Conservation (phyloP, 768 basidiomycete species). For the Pulveroboletus frians region DNA sequence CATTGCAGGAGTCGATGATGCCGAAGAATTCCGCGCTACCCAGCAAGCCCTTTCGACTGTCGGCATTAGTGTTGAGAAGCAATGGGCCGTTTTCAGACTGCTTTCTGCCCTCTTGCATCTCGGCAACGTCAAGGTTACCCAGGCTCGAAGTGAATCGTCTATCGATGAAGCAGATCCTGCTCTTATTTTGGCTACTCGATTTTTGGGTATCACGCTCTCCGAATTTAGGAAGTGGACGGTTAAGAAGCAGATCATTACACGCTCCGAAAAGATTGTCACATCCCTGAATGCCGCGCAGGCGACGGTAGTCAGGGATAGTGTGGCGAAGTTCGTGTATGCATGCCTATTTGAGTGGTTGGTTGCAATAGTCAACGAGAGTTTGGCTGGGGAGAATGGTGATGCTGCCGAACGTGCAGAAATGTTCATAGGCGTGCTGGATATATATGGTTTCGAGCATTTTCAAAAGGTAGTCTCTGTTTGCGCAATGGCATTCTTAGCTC, state of each 20-base stretch:
- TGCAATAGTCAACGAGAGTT: constrained; percentile 92
- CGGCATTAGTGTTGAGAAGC: constrained; percentile 94
- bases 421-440: constrained; percentile 99
- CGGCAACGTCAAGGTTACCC: constrained; percentile 93
- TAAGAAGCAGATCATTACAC: constrained; percentile 94
- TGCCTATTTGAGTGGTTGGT: constrained; percentile 99
- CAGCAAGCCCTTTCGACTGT: constrained; percentile 95
- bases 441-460: constrained; percentile 96
- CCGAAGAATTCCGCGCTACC: constrained; percentile 89
- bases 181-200: constrained; percentile 75
- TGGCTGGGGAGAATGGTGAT: constrained; percentile 92
- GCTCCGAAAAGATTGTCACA: constrained; percentile 93
- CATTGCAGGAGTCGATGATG: constrained; percentile 91
- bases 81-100: constrained; percentile 96
- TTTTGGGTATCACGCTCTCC: constrained; percentile 81
- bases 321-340: constrained; percentile 98
- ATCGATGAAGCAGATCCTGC: constrained; percentile 82
- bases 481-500: background rate
- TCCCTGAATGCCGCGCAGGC: constrained; percentile 83
- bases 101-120: constrained; percentile 91
- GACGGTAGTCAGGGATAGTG: constrained; percentile 89
- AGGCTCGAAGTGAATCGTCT: constrained; percentile 72
- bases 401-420: constrained; percentile 88
- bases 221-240: constrained; percentile 99
- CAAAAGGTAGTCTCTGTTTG: constrained; percentile 61